A percentile compares a stretch with the other conserved stretches of the same genome.
phyloP scores from a whole-genome alignment of 192 early-diverging fungal genomes.

The Phlyctochytrium planicorne region DNA sequence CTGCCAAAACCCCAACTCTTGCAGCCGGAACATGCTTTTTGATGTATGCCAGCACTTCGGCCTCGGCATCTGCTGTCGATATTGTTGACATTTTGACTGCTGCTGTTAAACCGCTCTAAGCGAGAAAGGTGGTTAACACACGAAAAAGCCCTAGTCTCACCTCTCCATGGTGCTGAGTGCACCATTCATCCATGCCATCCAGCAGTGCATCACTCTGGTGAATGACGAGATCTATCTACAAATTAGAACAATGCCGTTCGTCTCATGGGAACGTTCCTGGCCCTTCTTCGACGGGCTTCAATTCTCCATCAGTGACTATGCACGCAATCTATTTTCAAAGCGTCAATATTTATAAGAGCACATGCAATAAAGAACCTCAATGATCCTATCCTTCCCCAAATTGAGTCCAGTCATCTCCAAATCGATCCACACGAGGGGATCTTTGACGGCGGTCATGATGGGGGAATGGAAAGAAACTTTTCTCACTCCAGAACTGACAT shows the following conservation, averaged over 20 bases:
- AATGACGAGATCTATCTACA: conserved; percentile 25
- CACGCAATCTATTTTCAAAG: conserved; percentile 91
- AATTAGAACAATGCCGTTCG: too few species aligned
- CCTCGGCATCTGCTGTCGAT: conserved; percentile 69
- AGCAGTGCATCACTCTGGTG: conserved; percentile 56
- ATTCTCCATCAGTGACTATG: conserved; percentile 83
- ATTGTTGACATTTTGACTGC: conserved; percentile 68
- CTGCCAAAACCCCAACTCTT: conserved; percentile 73
- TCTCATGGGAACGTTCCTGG: conserved; percentile 32
- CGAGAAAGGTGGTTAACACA: not conserved
- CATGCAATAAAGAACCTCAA: not conserved
- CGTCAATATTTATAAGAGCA: not conserved
- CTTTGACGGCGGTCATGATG: too few species aligned
- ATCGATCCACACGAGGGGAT: conserved; percentile 84
- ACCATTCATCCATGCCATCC: conserved; percentile 91
- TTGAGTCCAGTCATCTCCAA: conserved; percentile 81
- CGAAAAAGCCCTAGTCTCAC: conserved; percentile 25
- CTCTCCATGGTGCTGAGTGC: conserved; percentile 77
- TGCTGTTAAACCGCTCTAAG: conserved; percentile 69
- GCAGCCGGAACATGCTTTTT: conserved; percentile 62
- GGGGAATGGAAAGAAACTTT: too few species aligned
- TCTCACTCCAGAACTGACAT: too few species aligned
- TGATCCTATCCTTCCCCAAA: conserved; percentile 40
- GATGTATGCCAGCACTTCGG: conserved; percentile 71
- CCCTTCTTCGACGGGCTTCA: conserved; percentile 74